phyloP scores from a whole-genome alignment of 257 asterid genomes.

The Paulownia fortunei region DNA sequence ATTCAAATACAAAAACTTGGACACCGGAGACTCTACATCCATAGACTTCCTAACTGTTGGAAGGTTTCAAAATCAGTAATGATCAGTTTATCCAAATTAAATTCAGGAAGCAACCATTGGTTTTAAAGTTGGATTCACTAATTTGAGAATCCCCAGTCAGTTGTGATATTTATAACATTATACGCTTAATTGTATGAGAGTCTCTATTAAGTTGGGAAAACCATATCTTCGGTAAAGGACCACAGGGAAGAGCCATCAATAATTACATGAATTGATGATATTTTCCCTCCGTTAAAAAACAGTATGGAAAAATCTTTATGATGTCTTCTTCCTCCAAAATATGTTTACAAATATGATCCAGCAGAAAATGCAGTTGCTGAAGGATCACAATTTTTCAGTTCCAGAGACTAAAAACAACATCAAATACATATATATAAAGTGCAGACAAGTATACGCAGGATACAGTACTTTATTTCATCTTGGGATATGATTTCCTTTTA shows the following conservation, averaged over 20 bases:
- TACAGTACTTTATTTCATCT: not conserved
- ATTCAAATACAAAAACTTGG: not conserved
- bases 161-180: too few relatives aligned
- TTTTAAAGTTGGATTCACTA: not conserved
- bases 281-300: not conserved
- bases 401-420: not conserved
- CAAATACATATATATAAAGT: not conserved
- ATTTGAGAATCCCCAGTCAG: not conserved
- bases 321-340: not conserved
- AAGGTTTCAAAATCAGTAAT: not conserved
- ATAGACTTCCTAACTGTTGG: not conserved
- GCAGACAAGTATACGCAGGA: not conserved
- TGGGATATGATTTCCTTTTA: too few relatives aligned
- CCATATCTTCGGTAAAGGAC: not conserved
- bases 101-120: slow-evolving; percentile 1
- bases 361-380: not conserved
- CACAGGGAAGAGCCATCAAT: not conserved
- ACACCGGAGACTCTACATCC: not conserved
- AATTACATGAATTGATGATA: not conserved
- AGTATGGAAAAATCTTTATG: not conserved
- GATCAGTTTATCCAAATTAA: not conserved
- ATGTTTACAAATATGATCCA: not conserved
- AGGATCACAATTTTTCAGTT: not conserved
- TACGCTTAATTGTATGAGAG: not conserved
- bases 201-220: not conserved